These are phyloP conservation scores for Phialophora expanda DNA, from an alignment of 2,329 filamentous ascomycete species.

Conservation along the genomic window DNA sequence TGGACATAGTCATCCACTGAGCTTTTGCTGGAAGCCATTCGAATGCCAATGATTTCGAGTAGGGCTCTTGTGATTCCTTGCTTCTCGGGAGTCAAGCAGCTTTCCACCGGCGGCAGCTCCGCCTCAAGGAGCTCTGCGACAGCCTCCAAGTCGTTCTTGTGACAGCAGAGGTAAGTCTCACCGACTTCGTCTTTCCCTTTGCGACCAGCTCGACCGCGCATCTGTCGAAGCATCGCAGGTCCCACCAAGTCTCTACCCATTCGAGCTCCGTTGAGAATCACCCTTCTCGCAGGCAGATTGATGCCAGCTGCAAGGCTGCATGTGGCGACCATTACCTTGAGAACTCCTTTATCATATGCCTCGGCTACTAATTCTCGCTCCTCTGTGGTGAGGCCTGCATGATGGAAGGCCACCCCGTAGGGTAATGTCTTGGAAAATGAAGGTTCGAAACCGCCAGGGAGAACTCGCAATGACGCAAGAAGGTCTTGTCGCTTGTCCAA, in stretches of 20 bases:
- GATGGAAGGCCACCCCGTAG: slow-evolving; percentile 75
- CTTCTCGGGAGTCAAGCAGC: slow-evolving; percentile 70
- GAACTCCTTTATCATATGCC: slow-evolving; percentile 70
- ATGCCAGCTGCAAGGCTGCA: slow-evolving; percentile 84
- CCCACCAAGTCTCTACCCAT: slow-evolving; percentile 80
- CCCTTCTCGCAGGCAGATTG: slow-evolving; percentile 72
- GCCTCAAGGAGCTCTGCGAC: slow-evolving; percentile 74
- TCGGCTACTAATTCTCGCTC: slow-evolving; percentile 73
- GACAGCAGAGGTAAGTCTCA: slow-evolving; percentile 78
- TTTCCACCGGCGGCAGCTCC: slow-evolving; percentile 71
- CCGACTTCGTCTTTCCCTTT: slow-evolving; percentile 79
- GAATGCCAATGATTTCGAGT: slow-evolving; percentile 71
- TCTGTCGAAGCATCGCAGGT: slow-evolving; percentile 78
- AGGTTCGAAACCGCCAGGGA: slow-evolving; percentile 69
- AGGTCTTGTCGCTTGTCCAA: slow-evolving; percentile 67
- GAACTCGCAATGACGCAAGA: slow-evolving; percentile 68
- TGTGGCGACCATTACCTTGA: slow-evolving; percentile 76
- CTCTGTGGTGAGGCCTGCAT: slow-evolving; percentile 69
- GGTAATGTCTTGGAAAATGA: slow-evolving; percentile 68
- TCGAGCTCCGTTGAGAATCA: slow-evolving; percentile 74
- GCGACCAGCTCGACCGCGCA: slow-evolving; percentile 76
- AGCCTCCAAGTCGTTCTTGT: slow-evolving; percentile 69
- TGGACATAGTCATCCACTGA: slow-evolving; percentile 71
- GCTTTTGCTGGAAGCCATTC: slow-evolving; percentile 68
- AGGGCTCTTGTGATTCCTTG: slow-evolving; percentile 73